phyloP scores from a whole-genome alignment of 2,329 filamentous ascomycete species.

The Apiospora hydei region DNA sequence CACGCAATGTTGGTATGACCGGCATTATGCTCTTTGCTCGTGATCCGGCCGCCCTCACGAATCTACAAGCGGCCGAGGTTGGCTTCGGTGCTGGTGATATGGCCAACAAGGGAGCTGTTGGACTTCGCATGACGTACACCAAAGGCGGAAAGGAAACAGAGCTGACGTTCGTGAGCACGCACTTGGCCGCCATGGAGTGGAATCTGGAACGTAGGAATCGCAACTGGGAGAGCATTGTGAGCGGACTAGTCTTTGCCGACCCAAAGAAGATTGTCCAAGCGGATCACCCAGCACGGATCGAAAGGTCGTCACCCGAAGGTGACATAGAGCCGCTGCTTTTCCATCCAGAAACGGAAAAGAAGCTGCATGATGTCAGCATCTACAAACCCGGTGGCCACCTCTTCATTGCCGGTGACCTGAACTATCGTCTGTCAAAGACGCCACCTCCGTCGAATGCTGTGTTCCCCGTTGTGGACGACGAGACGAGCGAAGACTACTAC shows the following conservation, averaged over 20 bases:
- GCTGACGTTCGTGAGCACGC: slow-evolving; percentile 86
- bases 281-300: slow-evolving; percentile 22
- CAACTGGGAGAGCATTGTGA: slow-evolving; percentile 88
- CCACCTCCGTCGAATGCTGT: slow-evolving; percentile 66
- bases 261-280: slow-evolving; percentile 49
- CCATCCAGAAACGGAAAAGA: slow-evolving; percentile 41
- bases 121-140: slow-evolving; percentile 71
- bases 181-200: slow-evolving; percentile 88
- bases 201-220: slow-evolving; percentile 77
- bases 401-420: slow-evolving; percentile 90
- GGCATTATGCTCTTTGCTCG: slow-evolving; percentile 85
- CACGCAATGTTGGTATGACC: slow-evolving; percentile 86
- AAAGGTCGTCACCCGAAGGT: slow-evolving; percentile 29
- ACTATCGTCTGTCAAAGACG: slow-evolving; percentile 83
- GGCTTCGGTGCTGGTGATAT: slow-evolving; percentile 87
- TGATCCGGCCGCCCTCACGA: slow-evolving; percentile 64
- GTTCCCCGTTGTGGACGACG: slow-evolving; percentile 66
- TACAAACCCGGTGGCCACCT: slow-evolving; percentile 79
- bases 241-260: slow-evolving; percentile 77
- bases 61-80: slow-evolving; percentile 79
- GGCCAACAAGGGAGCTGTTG: slow-evolving; percentile 95
- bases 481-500: slow-evolving; percentile 66
- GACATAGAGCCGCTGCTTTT: slow-evolving; percentile 38
- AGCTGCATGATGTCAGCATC: slow-evolving; percentile 67
- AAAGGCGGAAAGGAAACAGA: slow-evolving; percentile 59